Conservation (phyloP, 164 flowering plant genomes). For the Buxus sempervirens region DNA sequence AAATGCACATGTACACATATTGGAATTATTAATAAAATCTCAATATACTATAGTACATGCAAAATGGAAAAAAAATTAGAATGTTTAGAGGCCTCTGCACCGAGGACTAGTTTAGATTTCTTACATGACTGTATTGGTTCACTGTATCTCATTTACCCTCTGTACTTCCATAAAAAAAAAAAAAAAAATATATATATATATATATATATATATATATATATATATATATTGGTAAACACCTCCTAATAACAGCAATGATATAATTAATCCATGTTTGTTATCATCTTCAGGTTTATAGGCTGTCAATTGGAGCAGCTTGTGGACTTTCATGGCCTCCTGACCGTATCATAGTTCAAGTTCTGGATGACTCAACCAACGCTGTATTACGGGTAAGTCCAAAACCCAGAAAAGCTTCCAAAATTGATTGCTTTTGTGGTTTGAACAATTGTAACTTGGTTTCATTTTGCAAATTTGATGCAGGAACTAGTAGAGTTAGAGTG, state of each 20-base stretch:
- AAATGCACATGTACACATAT: no score
- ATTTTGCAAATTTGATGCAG: slow-evolving; percentile 22
- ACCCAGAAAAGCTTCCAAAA: background rate
- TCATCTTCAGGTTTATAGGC: slow-evolving; percentile 47
- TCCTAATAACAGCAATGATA: no score
- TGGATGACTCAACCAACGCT: slow-evolving; percentile 61
- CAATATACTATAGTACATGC: no score
- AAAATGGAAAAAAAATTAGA: no score
- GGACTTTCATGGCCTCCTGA: slow-evolving; percentile 63
- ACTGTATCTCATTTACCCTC: no score
- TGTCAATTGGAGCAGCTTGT: slow-evolving; percentile 66
- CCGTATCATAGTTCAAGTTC: slow-evolving; percentile 56
- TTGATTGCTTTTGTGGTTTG: background rate
- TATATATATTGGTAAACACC: no score
- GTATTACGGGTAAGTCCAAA: slow-evolving; percentile 32
- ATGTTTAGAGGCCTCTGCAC: slow-evolving; percentile 7
- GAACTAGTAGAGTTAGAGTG: slow-evolving; percentile 60
- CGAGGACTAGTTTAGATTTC: no score
- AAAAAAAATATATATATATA: no score
- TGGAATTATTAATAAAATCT: no score
- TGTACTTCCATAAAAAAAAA: no score
- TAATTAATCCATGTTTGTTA: background rate
- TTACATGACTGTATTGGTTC: no score
- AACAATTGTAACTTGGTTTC: background rate
- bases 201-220: no score